A percentile compares a stretch with the other conserved stretches of the same genome.
Conservation (phyloP, 2,329 filamentous ascomycete genomes). For the Microdochium bolleyi region DNA sequence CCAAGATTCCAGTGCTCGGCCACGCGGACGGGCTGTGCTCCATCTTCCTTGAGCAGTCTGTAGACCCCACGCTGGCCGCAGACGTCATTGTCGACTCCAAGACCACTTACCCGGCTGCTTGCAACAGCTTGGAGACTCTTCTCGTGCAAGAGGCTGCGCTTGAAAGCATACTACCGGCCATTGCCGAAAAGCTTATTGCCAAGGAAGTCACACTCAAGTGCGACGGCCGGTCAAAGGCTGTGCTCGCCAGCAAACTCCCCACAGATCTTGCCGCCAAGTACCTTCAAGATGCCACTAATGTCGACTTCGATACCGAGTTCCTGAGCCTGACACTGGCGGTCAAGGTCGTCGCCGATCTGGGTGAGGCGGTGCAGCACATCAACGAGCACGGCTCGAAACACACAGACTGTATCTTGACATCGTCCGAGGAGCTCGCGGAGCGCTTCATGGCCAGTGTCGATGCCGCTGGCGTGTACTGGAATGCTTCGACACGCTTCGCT, state of each 20-base stretch:
- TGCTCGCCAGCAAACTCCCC: conserved; percentile 42
- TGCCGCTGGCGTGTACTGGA: conserved; percentile 93
- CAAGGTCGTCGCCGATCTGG: conserved; percentile 63
- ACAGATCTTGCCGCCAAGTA: conserved; percentile 26
- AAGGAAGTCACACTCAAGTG: conserved; percentile 80
- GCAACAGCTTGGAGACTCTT: conserved; percentile 89
- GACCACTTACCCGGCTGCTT: conserved; percentile 88
- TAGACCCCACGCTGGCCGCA: conserved; percentile 62
- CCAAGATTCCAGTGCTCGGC: conserved; percentile 90
- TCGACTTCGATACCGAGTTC: conserved; percentile 85
- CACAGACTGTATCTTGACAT: conserved; percentile 84
- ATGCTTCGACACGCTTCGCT: conserved; percentile 86
- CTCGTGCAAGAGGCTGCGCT: conserved; percentile 72
- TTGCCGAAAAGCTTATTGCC: conserved; percentile 65
- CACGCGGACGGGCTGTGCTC: conserved; percentile 92
- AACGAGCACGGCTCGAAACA: conserved; percentile 89
- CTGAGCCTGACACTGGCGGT: conserved; percentile 77
- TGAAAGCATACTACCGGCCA: conserved; percentile 55
- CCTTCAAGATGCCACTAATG: conserved; percentile 57
- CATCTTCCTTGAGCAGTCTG: conserved; percentile 75
- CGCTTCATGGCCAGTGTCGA: conserved; percentile 80
- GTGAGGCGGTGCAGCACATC: conserved; percentile 78
- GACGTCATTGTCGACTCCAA: conserved; percentile 85
- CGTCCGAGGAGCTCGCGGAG: conserved; percentile 59
- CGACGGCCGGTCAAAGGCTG: conserved; percentile 60